These are phyloP conservation scores for Plantago major DNA, from an alignment of 257 asterid species.

Conservation along the genomic window DNA sequence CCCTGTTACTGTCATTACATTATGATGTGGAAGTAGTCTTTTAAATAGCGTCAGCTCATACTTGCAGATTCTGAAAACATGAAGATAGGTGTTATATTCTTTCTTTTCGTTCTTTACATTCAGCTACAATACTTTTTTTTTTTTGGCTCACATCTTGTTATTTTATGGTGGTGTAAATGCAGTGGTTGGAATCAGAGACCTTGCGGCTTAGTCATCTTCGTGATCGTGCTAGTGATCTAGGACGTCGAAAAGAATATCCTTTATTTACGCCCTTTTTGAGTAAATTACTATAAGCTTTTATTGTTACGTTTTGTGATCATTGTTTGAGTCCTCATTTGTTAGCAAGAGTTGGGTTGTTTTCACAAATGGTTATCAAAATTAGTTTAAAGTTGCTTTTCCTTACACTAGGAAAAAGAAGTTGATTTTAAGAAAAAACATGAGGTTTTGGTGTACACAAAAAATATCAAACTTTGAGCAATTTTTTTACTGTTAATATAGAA, in stretches of 20 bases:
- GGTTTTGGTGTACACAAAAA: no score
- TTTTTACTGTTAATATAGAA: no score
- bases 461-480: no score
- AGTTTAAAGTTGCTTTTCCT: no score
- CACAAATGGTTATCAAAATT: no score
- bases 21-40: neutral
- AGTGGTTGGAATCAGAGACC: slow-evolving; percentile 97
- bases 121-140: slow-evolving; percentile 7
- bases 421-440: no score
- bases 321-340: neutral
- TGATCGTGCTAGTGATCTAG: slow-evolving; percentile 97
- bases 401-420: no score
- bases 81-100: neutral
- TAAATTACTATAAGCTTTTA: slow-evolving; percentile 1
- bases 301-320: slow-evolving; percentile 6
- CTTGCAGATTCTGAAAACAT: slow-evolving; percentile 8
- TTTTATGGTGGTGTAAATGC: slow-evolving; percentile 29
- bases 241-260: slow-evolving; percentile 99
- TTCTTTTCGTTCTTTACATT: slow-evolving; percentile 5
- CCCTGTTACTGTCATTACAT: no score
- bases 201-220: slow-evolving; percentile 91
- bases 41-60: neutral
- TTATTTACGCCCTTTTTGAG: slow-evolving; percentile 19
- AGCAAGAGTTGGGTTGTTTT: no score
- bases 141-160: neutral